Conservation (phyloP, 2,329 filamentous ascomycete species). For the Ophiosphaerella korrae region DNA sequence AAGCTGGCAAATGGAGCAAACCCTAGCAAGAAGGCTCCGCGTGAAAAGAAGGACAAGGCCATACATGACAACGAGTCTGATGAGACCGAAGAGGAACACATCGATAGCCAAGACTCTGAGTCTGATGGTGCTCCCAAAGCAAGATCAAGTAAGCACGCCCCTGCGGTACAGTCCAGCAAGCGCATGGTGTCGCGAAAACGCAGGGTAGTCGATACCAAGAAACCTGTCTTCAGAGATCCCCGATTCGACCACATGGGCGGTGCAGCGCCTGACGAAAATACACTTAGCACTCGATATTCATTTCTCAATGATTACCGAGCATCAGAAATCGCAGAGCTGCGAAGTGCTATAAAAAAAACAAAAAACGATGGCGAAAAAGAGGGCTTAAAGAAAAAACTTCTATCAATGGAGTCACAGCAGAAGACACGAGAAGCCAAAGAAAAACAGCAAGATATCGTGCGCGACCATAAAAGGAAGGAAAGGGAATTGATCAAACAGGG, state of each 20-base stretch:
- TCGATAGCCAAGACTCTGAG: slow-evolving; percentile 38
- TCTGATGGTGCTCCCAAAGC: slow-evolving; percentile 46
- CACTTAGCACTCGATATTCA: slow-evolving; percentile 74
- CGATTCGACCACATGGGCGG: slow-evolving; percentile 77
- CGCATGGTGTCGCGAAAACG: slow-evolving; percentile 81
- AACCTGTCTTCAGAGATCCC: slow-evolving; percentile 73
- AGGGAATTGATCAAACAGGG: slow-evolving; percentile 84
- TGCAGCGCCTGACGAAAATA: slow-evolving; percentile 59
- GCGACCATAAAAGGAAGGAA: slow-evolving; percentile 80
- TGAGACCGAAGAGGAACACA: slow-evolving; percentile 35
- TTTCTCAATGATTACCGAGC: slow-evolving; percentile 88
- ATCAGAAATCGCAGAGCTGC: slow-evolving; percentile 79
- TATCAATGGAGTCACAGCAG: slow-evolving; percentile 78
- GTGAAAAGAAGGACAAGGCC: slow-evolving; percentile 18
- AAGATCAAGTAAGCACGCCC: slow-evolving; percentile 84
- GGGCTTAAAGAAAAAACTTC: slow-evolving; percentile 71
- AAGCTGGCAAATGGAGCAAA: slow-evolving; percentile 37
- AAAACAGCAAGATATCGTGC: slow-evolving; percentile 69
- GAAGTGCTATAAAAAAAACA: slow-evolving; percentile 67
- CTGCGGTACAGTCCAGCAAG: slow-evolving; percentile 80
- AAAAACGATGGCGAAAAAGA: slow-evolving; percentile 71
- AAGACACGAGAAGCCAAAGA: slow-evolving; percentile 73
- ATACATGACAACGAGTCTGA: slow-evolving; percentile 17
- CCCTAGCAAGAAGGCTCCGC: slow-evolving; percentile 27
- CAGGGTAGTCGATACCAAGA: slow-evolving; percentile 68